Evolutionary conservation across 2,329 filamentous ascomycete species (phyloP).

Genomic region (Aspergillus pseudonomiae): DNA sequence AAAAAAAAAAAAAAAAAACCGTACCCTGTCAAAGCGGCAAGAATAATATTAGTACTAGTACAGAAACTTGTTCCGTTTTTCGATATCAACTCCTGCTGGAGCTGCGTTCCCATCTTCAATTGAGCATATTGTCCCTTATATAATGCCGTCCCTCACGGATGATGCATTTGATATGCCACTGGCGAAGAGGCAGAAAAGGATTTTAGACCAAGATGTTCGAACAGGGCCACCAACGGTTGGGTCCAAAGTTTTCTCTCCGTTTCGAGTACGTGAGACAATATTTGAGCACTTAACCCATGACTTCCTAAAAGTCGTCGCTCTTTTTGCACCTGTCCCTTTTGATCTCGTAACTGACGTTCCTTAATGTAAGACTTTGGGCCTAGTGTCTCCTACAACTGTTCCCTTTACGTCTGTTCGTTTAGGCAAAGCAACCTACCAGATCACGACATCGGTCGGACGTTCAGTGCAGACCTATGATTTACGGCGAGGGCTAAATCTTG

Average conservation of each 20-base stretch:
- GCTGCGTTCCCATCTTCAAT: not conserved
- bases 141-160: slow-evolving; percentile 53
- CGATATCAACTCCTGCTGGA: not conserved
- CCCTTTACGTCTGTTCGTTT: slow-evolving; percentile 88
- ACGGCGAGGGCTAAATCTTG: slow-evolving; percentile 82
- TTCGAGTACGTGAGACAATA: slow-evolving; percentile 64
- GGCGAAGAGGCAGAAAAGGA: slow-evolving; percentile 75
- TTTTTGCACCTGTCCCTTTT: not conserved
- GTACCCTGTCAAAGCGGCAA: not conserved
- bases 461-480: slow-evolving; percentile 96
- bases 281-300: not conserved
- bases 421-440: slow-evolving; percentile 93
- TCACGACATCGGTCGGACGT: slow-evolving; percentile 90
- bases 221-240: slow-evolving; percentile 51
- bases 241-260: slow-evolving; percentile 90
- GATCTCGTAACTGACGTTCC: slow-evolving; percentile 11
- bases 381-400: slow-evolving; percentile 87
- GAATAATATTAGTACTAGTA: not conserved
- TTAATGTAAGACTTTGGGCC: slow-evolving; percentile 73
- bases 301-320: not conserved
- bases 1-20: not conserved
- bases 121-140: slow-evolving; percentile 9
- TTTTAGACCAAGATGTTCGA: slow-evolving; percentile 40
- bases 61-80: not conserved
- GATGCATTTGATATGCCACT: slow-evolving; percentile 64